Conservation (phyloP, 2,329 filamentous ascomycete species). For the Calycina herbarum region DNA sequence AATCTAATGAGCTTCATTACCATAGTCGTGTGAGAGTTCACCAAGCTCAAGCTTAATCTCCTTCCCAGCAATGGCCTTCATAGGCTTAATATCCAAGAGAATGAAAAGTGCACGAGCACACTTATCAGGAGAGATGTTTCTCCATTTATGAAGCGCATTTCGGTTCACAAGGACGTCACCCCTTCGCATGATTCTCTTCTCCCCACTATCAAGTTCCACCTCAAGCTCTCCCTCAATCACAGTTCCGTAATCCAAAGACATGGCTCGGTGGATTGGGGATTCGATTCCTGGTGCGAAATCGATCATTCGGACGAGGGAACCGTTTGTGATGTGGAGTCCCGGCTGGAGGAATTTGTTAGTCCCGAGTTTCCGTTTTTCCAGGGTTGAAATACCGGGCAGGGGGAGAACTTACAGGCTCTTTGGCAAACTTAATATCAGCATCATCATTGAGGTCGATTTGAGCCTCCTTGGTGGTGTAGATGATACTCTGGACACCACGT, state of each 20-base stretch:
- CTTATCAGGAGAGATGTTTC: background rate
- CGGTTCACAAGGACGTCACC: constrained; percentile 10
- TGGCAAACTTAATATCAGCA: constrained; percentile 13
- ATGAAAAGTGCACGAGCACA: constrained; percentile 5
- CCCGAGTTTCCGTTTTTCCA: background rate
- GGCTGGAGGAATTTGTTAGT: background rate
- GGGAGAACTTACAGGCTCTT: background rate
- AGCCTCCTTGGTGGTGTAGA: constrained; percentile 20
- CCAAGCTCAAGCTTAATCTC: constrained; percentile 3
- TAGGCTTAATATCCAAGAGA: background rate
- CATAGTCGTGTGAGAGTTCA: background rate
- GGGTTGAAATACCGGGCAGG: background rate
- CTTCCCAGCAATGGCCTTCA: background rate
- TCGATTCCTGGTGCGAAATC: constrained; percentile 16
- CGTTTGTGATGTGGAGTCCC: constrained; percentile 10
- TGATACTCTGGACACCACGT: constrained; percentile 24
- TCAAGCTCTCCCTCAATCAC: constrained; percentile 33
- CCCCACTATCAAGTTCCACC: constrained; percentile 5
- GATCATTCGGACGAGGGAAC: constrained; percentile 15
- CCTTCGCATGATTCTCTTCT: constrained; percentile 1
- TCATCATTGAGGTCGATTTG: constrained; percentile 28
- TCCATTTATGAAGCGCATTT: background rate
- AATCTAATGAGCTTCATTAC: background rate
- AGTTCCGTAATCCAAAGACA: constrained; percentile 42
- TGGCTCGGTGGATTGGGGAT: constrained; percentile 42